Percentiles rank a stretch among this genome's conserved stretches.
Conservation (phyloP, 1,139 yeast species). For the Yamadazyma friedrichii region DNA sequence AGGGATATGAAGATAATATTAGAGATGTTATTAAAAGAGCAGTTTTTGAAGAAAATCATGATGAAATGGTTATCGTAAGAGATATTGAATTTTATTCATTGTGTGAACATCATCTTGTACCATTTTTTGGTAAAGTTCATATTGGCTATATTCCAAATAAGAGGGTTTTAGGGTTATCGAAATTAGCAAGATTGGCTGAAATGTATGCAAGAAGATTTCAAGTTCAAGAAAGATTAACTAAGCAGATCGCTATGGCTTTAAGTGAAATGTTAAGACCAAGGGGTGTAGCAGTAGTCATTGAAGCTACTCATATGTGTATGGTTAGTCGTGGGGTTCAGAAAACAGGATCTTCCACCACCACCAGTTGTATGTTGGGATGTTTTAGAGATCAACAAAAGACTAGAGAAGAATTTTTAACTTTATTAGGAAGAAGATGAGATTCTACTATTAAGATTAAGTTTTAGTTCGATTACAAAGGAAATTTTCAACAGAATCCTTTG, state of each 20-base stretch:
- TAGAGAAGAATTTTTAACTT: slow-evolving; percentile 90
- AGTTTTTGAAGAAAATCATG: slow-evolving; percentile 96
- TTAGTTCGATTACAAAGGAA: slow-evolving; percentile 5
- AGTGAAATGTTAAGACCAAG: slow-evolving; percentile 88
- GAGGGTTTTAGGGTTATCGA: slow-evolving; percentile 89
- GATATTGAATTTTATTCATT: slow-evolving; percentile 90
- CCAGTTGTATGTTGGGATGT: slow-evolving; percentile 96
- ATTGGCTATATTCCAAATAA: slow-evolving; percentile 96
- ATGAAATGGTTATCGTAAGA: slow-evolving; percentile 96
- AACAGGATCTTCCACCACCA: slow-evolving; percentile 88
- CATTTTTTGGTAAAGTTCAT: slow-evolving; percentile 94
- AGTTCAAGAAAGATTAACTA: slow-evolving; percentile 94
- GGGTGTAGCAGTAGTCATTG: slow-evolving; percentile 97
- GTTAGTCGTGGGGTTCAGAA: slow-evolving; percentile 97
- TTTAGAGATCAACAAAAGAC: slow-evolving; percentile 92
- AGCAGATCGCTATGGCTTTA: slow-evolving; percentile 95
- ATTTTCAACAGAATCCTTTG: slow-evolving; percentile 20
- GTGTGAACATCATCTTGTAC: slow-evolving; percentile 97
- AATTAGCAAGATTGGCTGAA: slow-evolving; percentile 92
- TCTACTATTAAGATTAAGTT: slow-evolving; percentile 1
- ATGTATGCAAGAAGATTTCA: slow-evolving; percentile 95
- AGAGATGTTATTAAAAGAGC: slow-evolving; percentile 91
- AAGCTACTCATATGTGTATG: slow-evolving; percentile 99
- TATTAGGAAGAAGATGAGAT: slow-evolving; percentile 54
- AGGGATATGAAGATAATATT: slow-evolving; percentile 93